phyloP scores from a whole-genome alignment of 768 basidiomycete genomes.

The Leccinum sublutescens region DNA sequence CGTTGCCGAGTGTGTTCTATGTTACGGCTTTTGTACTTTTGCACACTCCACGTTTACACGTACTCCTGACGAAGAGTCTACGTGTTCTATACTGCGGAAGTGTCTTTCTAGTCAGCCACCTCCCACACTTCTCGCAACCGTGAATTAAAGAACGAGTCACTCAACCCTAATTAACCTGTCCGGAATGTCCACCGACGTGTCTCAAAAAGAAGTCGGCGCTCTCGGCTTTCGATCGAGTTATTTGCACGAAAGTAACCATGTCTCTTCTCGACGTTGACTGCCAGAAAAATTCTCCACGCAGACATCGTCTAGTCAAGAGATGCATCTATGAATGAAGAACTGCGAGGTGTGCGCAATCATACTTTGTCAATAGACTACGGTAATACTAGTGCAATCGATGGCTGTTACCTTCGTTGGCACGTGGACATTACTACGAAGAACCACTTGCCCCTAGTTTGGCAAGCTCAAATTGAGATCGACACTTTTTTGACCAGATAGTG shows the following conservation, averaged over 20 bases:
- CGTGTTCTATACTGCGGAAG: conserved; percentile 17
- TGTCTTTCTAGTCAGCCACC: neutral
- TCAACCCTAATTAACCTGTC: neutral
- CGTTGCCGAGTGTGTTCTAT: neutral
- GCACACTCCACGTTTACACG: conserved; percentile 5
- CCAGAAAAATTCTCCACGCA: neutral
- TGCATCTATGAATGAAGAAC: neutral
- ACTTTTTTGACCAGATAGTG: neutral
- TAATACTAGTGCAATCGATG: neutral
- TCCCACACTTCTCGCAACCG: neutral
- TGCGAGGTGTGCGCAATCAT: neutral
- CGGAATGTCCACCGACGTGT: neutral
- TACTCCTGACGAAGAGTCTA: conserved; percentile 10
- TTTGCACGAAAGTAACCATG: neutral
- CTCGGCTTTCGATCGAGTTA: neutral
- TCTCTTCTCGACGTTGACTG: neutral
- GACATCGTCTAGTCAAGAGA: neutral
- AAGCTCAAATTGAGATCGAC: conserved; percentile 6
- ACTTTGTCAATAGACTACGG: neutral
- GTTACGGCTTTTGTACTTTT: neutral
- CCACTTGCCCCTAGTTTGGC: neutral
- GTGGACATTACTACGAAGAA: conserved; percentile 5
- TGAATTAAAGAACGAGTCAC: neutral
- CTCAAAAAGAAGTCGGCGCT: neutral
- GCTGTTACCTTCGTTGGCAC: conserved; percentile 5